These are phyloP conservation scores for Maudiozyma humilis DNA, from an alignment of 1,139 yeast genomes.

Conservation along the genomic window DNA sequence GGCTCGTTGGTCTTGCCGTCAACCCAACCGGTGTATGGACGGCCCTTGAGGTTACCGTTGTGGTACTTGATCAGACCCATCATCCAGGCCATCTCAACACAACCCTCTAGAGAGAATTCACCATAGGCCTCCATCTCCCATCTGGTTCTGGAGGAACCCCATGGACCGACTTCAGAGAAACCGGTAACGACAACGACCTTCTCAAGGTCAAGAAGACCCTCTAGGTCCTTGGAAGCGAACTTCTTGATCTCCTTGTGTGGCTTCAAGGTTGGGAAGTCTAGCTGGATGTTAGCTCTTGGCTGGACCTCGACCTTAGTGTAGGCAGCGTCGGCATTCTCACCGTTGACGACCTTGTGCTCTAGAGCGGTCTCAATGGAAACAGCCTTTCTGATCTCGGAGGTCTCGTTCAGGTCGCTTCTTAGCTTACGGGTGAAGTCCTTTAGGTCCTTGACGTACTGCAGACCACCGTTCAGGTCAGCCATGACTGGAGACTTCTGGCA, in stretches of 20 bases:
- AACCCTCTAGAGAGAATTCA: conserved; percentile 94
- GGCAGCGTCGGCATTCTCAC: conserved; percentile 82
- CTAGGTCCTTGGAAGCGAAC: conserved; percentile 61
- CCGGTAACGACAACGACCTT: conserved; percentile 92
- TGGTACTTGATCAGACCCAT: conserved; percentile 95
- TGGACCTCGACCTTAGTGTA: conserved; percentile 53
- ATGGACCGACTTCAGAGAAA: conserved; percentile 96
- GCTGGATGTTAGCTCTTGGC: conserved; percentile 92
- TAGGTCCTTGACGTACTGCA: conserved; percentile 85
- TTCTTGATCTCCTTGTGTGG: conserved; percentile 65
- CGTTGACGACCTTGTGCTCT: conserved; percentile 87
- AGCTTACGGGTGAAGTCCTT: conserved; percentile 78
- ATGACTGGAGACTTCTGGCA: conserved; percentile 92
- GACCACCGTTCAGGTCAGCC: conserved; percentile 98
- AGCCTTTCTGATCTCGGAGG: conserved; percentile 89
- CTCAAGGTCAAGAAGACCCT: conserved; percentile 88
- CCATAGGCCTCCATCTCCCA: conserved; percentile 99
- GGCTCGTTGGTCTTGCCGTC: conserved; percentile 90
- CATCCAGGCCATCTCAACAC: conserved; percentile 99
- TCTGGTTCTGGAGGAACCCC: conserved; percentile 98
- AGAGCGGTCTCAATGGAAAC: conserved; percentile 88
- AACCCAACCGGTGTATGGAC: conserved; percentile 89
- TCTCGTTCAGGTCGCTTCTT: conserved; percentile 73
- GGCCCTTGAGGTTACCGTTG: conserved; percentile 86
- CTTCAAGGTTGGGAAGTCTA: conserved; percentile 85